Percentiles rank a stretch among this genome's conserved stretches.
Conservation (phyloP, 1,284 basidiomycete species). For the Sporisorium iseilematis-ciliati region DNA sequence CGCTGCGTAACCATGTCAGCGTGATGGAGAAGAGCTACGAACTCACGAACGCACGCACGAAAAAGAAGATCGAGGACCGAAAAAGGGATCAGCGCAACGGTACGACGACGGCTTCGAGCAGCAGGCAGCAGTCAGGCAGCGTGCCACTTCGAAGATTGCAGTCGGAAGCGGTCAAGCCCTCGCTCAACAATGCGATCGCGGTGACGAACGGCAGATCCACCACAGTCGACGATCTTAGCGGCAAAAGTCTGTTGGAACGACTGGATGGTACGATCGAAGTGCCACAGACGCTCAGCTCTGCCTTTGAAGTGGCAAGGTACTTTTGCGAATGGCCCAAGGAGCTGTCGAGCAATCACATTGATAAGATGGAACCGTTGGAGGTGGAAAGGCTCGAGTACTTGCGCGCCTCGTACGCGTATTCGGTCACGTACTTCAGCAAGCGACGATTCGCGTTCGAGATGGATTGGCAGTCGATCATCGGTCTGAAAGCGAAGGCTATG, state of each 20-base stretch:
- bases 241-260: slow-evolving; percentile 10
- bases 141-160: slow-evolving; percentile 27
- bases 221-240: slow-evolving; percentile 19
- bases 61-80: slow-evolving; percentile 12
- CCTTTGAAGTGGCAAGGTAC: slow-evolving; percentile 32
- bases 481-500: slow-evolving; percentile 27
- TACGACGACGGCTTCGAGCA: neutral
- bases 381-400: slow-evolving; percentile 21
- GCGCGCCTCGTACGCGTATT: slow-evolving; percentile 43
- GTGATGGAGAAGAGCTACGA: slow-evolving; percentile 26
- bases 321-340: slow-evolving; percentile 37
- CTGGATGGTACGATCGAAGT: slow-evolving; percentile 29
- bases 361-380: slow-evolving; percentile 20
- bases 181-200: neutral
- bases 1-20: slow-evolving; percentile 24
- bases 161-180: slow-evolving; percentile 20
- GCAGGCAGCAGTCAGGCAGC: neutral
- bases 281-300: slow-evolving; percentile 18
- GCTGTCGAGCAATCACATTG: slow-evolving; percentile 17
- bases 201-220: neutral
- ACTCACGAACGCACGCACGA: slow-evolving; percentile 17
- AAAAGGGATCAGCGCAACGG: slow-evolving; percentile 4
- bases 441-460: slow-evolving; percentile 45
- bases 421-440: slow-evolving; percentile 18
- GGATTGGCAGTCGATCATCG: slow-evolving; percentile 37